Evolutionary conservation across 768 basidiomycete genomes (phyloP).

Genomic region (Baorangia bicolor): DNA sequence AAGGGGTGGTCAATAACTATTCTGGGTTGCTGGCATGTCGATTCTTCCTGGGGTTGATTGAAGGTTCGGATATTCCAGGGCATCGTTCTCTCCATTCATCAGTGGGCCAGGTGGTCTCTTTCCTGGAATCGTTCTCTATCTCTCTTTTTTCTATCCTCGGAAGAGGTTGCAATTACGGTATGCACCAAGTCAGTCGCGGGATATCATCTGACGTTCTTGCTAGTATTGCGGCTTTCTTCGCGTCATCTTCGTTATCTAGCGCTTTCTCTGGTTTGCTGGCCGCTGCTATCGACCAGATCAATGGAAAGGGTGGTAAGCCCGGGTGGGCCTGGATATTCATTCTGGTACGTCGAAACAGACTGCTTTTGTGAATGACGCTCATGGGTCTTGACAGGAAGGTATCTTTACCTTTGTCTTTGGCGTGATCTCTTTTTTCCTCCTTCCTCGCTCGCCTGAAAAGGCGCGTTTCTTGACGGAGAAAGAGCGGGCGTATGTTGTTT

Average conservation of each 20-base stretch:
- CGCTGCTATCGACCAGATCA: slow-evolving; percentile 56
- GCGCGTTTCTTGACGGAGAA: slow-evolving; percentile 50
- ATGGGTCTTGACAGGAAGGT: slow-evolving; percentile 43
- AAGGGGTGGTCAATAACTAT: slow-evolving; percentile 47
- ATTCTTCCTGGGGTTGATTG: slow-evolving; percentile 51
- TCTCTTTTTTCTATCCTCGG: slow-evolving; percentile 49
- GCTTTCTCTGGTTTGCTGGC: slow-evolving; percentile 67
- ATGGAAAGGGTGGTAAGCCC: slow-evolving; percentile 47
- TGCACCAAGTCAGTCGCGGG: not conserved
- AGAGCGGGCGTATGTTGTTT: slow-evolving; percentile 48
- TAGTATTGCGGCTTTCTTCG: slow-evolving; percentile 41
- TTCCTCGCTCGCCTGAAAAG: slow-evolving; percentile 43
- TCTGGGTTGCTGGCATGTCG: slow-evolving; percentile 53
- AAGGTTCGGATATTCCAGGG: slow-evolving; percentile 41
- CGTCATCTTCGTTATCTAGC: slow-evolving; percentile 51
- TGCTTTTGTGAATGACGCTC: not conserved
- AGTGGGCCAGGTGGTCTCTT: slow-evolving; percentile 49
- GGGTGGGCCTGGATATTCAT: slow-evolving; percentile 69
- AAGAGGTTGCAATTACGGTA: slow-evolving; percentile 26
- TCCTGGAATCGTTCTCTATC: slow-evolving; percentile 56
- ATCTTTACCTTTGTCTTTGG: slow-evolving; percentile 63
- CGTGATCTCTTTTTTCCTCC: slow-evolving; percentile 45
- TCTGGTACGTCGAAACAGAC: slow-evolving; percentile 31
- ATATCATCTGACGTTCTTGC: slow-evolving; percentile 1
- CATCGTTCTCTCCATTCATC: slow-evolving; percentile 2